Evolutionary conservation across 2,329 filamentous ascomycete species (phyloP), one percentile per base, ranked within the genome.

Genomic region (Parafenestella ontariensis): DNA sequence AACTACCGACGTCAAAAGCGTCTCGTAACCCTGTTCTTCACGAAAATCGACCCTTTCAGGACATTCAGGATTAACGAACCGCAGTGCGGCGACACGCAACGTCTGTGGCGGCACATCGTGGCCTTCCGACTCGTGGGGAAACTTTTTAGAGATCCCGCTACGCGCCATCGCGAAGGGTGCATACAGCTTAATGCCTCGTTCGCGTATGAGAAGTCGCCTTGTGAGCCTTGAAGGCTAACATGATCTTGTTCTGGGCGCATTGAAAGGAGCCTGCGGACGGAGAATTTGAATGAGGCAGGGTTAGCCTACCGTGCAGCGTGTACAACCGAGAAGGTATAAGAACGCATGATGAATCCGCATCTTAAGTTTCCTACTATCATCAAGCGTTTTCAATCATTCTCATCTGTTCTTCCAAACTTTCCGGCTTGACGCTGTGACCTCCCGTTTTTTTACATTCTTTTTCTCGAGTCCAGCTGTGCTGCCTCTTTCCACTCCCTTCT

Each of bases 391-490:
- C 51, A 46, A 24, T 43, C 50, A 52, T 60, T 58, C 46, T 46
- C 49, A 47, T 39, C 28, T 45, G 29, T 37, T 34, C 17, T 44
- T 10, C 44, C 55, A 39, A 56, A 41, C 42, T 51, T 37, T 58
- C 61, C 61, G 55, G 69, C 69, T 72, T 67, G 71, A 72, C 61
- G 69, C 70, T 72, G 65, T 58, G 52, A 43, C 34, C 55, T 54
- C 53, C 18, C 34, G n/a, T n/a, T 41, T 57, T 53, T 46, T 58
- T 56, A 43, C 44, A 41, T 56, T 47, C 44, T 53, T 55, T 49
- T 17, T 51, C 53, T 34, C 23, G 44, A 54, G 21, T 29, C 36
- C 68, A 71, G 68, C 69, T 60, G 68, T 54, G 63, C 69, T 72
- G 68, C 65, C 45, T 39, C 9, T 34, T 55, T 33, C 36, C 36